Evolutionary conservation across 495 filamentous ascomycete species (phyloP), one percentile per base, ranked within the genome.

Genomic region (Immersiella caudata): DNA sequence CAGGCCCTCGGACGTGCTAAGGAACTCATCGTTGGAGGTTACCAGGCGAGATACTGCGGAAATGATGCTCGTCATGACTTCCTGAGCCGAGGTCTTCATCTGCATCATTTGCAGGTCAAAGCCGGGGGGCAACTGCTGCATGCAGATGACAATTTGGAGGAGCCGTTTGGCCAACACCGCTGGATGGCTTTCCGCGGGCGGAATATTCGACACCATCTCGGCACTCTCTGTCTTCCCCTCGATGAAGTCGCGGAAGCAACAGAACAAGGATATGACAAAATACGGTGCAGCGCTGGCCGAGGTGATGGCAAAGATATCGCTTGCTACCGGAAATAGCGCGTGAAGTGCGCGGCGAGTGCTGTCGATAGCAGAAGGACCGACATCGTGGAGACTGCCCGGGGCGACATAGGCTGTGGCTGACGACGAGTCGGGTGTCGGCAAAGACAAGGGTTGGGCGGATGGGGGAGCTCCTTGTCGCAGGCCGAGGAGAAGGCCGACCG

Each of bases 21-120:
- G 69, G 0, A 87, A 69, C 51, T 80, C 80, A 56, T 88, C 84
- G 49, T 86, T 81, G 20, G 79, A 83, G 20, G 79, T 80, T 8
- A 86, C 78, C 20, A 80, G 71, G 14, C 79, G 69, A 16, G 73
- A 74, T 18, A 84, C 79, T 0, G 72, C 64, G 9, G 74, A 67
- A n/a, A 82, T 68, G 35, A 79, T 80, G 57, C 71, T 75, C 6
- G 60, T 69, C 49, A 81, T 78, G 52, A 73, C 68, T 1, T 70
- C 61, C 0, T 69, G 60, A 1, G 79, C 33, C 1, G 82, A 71
- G 18, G 77, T 70, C 40, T 71, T 73, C 0, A 80, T 67, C 1
- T 76, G 70, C 5, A 81, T 68, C 6, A 61, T 54, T 5, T 74
- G 68, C 8, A 77, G 25, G 16, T 70, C 67, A 14, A 75, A 71